phyloP scores from a whole-genome alignment of 768 basidiomycete species.

The Phaffia tasmanica region DNA sequence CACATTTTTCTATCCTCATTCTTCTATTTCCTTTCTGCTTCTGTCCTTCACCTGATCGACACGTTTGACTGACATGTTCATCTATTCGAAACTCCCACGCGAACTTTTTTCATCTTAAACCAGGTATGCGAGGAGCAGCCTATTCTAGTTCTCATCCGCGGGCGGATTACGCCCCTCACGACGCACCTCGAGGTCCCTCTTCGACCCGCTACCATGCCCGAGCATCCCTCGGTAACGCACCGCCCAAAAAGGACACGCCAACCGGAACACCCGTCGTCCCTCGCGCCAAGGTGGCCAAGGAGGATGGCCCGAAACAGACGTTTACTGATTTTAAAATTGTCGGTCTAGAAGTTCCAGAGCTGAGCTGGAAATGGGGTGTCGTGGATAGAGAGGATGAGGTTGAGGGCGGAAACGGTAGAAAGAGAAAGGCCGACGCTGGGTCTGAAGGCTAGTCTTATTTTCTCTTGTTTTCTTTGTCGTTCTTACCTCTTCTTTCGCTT shows the following conservation, averaged over 20 bases:
- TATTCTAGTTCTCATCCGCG: not conserved
- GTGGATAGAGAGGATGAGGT: slow-evolving; percentile 28
- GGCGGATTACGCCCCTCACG: slow-evolving; percentile 16
- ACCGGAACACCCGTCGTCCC: slow-evolving; percentile 24
- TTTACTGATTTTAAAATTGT: slow-evolving; percentile 97
- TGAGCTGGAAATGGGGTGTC: slow-evolving; percentile 79
- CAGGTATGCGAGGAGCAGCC: not conserved
- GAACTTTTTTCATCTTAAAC: not conserved
- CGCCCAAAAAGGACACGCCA: slow-evolving; percentile 24
- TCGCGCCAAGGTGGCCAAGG: slow-evolving; percentile 30
- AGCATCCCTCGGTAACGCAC: not conserved
- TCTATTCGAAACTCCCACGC: not conserved
- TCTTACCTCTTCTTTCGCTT: too few relatives aligned
- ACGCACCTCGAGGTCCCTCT: slow-evolving; percentile 24
- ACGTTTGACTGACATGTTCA: slow-evolving; percentile 25
- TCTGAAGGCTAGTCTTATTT: too few relatives aligned
- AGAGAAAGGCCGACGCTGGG: slow-evolving; percentile 22
- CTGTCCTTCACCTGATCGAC: slow-evolving; percentile 26
- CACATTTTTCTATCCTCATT: not conserved
- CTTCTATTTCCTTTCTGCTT: slow-evolving; percentile 8
- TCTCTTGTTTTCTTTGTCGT: too few relatives aligned
- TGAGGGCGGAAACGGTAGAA: slow-evolving; percentile 23
- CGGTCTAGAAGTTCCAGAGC: slow-evolving; percentile 68
- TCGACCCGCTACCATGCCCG: slow-evolving; percentile 19
- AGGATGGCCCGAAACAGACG: slow-evolving; percentile 57